Base-by-base conservation (phyloP, 2,329 filamentous ascomycete genomes). In the Neoscytalidium dimidiatum region DNA sequence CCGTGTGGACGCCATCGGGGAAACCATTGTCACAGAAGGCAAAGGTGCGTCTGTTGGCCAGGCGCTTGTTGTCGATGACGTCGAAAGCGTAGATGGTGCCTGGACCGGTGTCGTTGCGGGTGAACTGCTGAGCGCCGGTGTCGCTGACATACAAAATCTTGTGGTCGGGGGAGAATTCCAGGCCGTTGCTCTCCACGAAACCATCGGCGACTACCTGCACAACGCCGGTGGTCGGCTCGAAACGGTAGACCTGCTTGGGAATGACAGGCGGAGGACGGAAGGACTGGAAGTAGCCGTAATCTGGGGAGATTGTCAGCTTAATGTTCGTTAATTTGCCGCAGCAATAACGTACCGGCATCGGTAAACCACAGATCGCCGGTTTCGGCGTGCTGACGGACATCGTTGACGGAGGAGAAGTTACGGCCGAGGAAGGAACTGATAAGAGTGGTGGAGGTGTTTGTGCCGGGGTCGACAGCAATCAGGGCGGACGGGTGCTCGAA, bases 1-100 rank as follows among this genome's bases (percentile, higher is more conserved):
- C 85, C 44, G 80, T 79, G 67, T 84, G 83, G 66, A 85, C 75
- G 8, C 88, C 88, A 67, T 90, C 88, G 0, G 88, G 86, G 2
- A 86, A 77, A 2, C 85, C 84, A 1, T 79, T 71, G 52, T 83
- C 80, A 2, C 80, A 77, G 66, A 83, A 88, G 0, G 88, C 86
- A 69, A 90, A 90, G 0, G 82, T 79, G 64, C 74, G 68, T 0
- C 79, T 68, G 61, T 78, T 76, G 13, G 69, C 60, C 49, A 82
- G 62, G 13, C 70, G 66, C 68, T 76, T 78, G 26, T 70, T 69
- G 65, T 78, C 73, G 31, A 82, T 67, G 26, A 82, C 66, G 51
- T 82, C 78, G 58, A 75, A 82, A 0, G 78, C 77, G 58, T 81
- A 82, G 23, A 82, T 77, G 0, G 76, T 77, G 0, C 77, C 75